phyloP scores from a whole-genome alignment of 2,329 filamentous ascomycete genomes.

The Fusarium tanahbumbuense region DNA sequence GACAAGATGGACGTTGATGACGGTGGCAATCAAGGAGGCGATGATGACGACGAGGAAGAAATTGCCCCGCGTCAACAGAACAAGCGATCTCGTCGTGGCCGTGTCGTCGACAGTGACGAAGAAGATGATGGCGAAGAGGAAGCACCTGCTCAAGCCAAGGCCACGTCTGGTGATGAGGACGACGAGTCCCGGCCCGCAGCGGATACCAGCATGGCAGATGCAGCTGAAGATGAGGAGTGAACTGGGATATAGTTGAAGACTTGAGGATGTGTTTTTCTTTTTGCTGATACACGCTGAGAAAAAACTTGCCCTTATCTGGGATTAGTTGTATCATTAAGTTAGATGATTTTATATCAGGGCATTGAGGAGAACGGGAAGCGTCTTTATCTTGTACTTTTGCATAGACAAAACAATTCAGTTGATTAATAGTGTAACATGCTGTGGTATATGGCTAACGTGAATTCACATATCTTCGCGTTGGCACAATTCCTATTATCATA shows the following conservation, averaged over 20 bases:
- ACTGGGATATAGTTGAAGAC: slow-evolving; percentile 7
- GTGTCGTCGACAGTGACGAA: slow-evolving; percentile 67
- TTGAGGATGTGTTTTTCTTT: slow-evolving; percentile 30
- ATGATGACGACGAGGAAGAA: slow-evolving; percentile 65
- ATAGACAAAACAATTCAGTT: background rate
- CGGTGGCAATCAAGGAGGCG: slow-evolving; percentile 50
- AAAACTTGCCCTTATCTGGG: slow-evolving; percentile 12
- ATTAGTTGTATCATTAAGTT: slow-evolving; percentile 36
- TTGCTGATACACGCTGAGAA: slow-evolving; percentile 23
- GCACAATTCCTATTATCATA: slow-evolving; percentile 3
- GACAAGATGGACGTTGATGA: slow-evolving; percentile 67
- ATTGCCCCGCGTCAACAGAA: slow-evolving; percentile 55
- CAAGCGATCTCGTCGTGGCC: slow-evolving; percentile 62
- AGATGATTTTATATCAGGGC: slow-evolving; percentile 32
- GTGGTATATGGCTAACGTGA: slow-evolving; percentile 17
- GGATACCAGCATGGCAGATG: slow-evolving; percentile 57
- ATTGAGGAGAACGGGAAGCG: slow-evolving; percentile 38
- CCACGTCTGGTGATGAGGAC: slow-evolving; percentile 42
- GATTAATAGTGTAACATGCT: slow-evolving; percentile 3
- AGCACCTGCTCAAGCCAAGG: slow-evolving; percentile 30
- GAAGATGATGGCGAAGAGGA: slow-evolving; percentile 54
- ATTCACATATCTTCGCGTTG: slow-evolving; percentile 16
- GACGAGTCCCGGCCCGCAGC: slow-evolving; percentile 46
- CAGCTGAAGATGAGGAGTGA: slow-evolving; percentile 49
- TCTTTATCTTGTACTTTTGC: slow-evolving; percentile 23